A percentile compares a stretch with the other conserved stretches of the same genome.
These are phyloP conservation scores for cucumber (Cucumis sativus) DNA, from an alignment of 306 rosid genomes.

Conservation along the genomic window Cucumber_9930_V3 NC_026661.2:2053001-2053500, in stretches of 20 bases:
- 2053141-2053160: background rate
- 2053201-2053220: background rate
- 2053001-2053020: background rate
- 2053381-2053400: background rate
- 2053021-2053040: background rate
- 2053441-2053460: background rate
- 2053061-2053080: background rate
- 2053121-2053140: background rate
- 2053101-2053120: background rate
- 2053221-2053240: background rate
- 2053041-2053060: background rate
- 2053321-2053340: background rate
- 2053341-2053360: background rate
- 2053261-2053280: background rate
- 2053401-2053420: conserved; percentile 2
- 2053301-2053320: background rate
- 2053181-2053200: background rate
- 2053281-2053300: background rate
- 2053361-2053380: background rate
- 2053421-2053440: background rate
- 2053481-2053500: background rate
- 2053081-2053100: background rate
- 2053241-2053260: background rate
- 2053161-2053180: background rate
- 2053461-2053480: background rate